phyloP scores from a whole-genome alignment of 139 green algal genomes.

The Axilococcus clingmanii region DNA sequence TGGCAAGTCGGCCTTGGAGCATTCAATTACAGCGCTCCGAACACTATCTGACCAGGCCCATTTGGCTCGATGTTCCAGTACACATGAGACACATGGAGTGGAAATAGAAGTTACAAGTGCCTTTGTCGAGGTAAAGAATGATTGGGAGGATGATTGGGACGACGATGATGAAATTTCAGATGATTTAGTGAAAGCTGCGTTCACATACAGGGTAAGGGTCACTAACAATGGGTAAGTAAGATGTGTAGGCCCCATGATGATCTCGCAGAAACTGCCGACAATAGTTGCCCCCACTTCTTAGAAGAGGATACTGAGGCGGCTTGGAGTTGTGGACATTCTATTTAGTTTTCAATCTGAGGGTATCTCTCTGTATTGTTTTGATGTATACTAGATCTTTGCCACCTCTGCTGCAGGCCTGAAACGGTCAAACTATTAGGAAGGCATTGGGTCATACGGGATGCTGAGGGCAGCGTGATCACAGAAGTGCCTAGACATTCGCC shows the following conservation, averaged over 20 bases:
- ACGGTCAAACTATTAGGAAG: constrained; percentile 24
- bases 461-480: background rate
- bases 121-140: constrained; percentile 8
- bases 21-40: constrained; percentile 7
- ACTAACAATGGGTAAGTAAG: constrained; percentile 24
- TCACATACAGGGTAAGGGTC: constrained; percentile 24
- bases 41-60: constrained; percentile 24
- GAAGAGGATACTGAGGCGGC: background rate
- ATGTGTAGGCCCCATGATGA: background rate
- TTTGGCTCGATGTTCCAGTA: constrained; percentile 14
- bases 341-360: constrained; percentile 5
- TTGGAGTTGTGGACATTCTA: background rate
- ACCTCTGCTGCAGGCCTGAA: constrained; percentile 4
- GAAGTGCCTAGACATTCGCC: constrained; percentile 17
- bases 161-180: constrained; percentile 4
- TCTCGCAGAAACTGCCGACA: background rate
- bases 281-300: background rate
- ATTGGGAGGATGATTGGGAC: constrained; percentile 5
- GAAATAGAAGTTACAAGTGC: constrained; percentile 25
- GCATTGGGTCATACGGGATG: constrained; percentile 26
- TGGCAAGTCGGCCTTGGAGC: background rate
- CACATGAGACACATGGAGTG: constrained; percentile 13
- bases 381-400: background rate
- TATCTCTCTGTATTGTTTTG: background rate
- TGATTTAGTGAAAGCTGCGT: constrained; percentile 9